Conservation (phyloP, 345 rosid species). For the Moricandia moricandioides region DNA sequence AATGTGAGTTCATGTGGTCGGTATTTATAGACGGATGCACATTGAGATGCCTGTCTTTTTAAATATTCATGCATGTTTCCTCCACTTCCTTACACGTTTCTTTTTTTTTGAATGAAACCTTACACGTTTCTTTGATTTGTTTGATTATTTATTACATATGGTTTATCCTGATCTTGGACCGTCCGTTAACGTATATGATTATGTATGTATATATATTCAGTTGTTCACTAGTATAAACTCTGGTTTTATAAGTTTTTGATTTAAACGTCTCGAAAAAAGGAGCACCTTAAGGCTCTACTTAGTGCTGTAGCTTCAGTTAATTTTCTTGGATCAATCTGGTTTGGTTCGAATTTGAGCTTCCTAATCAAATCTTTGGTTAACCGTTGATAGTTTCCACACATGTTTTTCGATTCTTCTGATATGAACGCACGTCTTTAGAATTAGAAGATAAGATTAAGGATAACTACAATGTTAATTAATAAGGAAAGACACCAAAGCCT, state of each 20-base stretch:
- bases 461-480: neutral
- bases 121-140: neutral
- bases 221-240: neutral
- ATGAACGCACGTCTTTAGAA: neutral
- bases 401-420: neutral
- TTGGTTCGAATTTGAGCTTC: neutral
- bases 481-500: neutral
- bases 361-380: neutral
- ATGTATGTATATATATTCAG: neutral
- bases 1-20: neutral
- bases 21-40: neutral
- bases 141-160: neutral
- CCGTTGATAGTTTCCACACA: neutral
- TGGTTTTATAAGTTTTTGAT: neutral
- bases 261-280: neutral
- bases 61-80: neutral
- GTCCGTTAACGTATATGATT: neutral
- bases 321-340: neutral
- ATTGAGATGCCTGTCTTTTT: neutral
- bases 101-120: too few relatives aligned
- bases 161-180: neutral
- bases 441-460: neutral
- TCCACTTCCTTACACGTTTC: neutral
- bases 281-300: neutral
- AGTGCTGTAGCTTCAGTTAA: neutral